Evolutionary conservation across 495 filamentous ascomycete species (phyloP).

Genomic region (Penicillium robsamsonii): DNA sequence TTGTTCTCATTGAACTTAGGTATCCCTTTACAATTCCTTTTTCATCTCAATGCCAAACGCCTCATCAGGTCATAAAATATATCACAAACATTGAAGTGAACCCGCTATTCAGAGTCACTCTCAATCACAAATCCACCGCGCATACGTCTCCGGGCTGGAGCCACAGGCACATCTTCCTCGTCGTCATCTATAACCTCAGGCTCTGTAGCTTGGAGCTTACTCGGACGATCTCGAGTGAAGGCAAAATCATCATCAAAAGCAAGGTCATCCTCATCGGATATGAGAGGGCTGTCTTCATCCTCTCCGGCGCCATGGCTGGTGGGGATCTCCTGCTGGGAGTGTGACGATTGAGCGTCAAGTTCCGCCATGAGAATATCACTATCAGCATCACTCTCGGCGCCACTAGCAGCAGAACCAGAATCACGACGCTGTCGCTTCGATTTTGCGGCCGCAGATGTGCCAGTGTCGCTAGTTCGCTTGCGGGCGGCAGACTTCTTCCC

Average conservation of each 20-base stretch:
- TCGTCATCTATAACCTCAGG: slow-evolving; percentile 18
- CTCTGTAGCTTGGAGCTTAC: slow-evolving; percentile 8
- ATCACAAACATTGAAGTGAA: slow-evolving; percentile 4
- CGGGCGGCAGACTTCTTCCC: slow-evolving; percentile 23
- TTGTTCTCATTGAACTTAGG: slow-evolving; percentile 7
- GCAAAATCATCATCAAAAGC: slow-evolving; percentile 41
- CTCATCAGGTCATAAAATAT: slow-evolving; percentile 31
- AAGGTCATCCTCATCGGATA: slow-evolving; percentile 36
- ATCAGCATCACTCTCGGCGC: slow-evolving; percentile 29
- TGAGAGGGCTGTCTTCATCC: slow-evolving; percentile 31
- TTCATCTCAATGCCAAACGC: slow-evolving; percentile 26
- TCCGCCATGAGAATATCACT: slow-evolving; percentile 41
- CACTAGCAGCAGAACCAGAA: slow-evolving; percentile 20
- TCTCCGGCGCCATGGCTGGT: slow-evolving; percentile 22
- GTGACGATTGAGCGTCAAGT: slow-evolving; percentile 22
- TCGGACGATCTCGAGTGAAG: slow-evolving; percentile 30
- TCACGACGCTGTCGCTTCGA: slow-evolving; percentile 39
- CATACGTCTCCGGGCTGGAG: slow-evolving; percentile 36
- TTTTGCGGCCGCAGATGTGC: slow-evolving; percentile 17
- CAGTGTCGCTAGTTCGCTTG: slow-evolving; percentile 36
- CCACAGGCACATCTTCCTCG: slow-evolving; percentile 35
- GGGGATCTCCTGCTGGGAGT: slow-evolving; percentile 20
- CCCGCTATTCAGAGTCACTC: slow-evolving; percentile 48
- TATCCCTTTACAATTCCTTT: slow-evolving; percentile 17
- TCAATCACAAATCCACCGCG: slow-evolving; percentile 51